Evolutionary conservation across 192 early-diverging fungal species (phyloP).

Genomic region (Spinellus fusiger): DNA sequence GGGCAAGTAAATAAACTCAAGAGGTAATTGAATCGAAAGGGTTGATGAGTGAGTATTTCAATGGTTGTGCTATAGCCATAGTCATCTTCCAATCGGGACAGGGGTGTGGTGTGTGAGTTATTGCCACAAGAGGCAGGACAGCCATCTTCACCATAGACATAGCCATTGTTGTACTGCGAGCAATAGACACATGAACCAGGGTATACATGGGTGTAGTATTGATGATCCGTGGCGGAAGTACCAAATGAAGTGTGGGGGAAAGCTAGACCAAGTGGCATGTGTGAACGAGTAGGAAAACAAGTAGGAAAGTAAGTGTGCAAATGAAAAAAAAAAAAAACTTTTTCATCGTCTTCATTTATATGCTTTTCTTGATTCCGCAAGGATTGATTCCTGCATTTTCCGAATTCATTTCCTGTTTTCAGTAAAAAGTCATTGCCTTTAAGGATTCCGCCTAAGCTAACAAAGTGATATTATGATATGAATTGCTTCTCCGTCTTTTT

Average conservation of each 20-base stretch:
- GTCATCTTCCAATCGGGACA: not conserved
- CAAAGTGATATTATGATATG: not conserved
- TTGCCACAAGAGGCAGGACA: not conserved
- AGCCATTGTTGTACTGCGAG: not conserved
- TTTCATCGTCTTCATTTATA: not conserved
- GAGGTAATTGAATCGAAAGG: conserved; percentile 23
- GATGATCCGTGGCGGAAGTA: not conserved
- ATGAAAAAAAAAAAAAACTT: not conserved
- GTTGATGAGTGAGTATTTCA: not conserved
- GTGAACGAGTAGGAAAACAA: not conserved
- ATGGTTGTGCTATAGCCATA: not conserved
- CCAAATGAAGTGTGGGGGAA: not conserved
- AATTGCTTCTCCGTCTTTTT: not conserved
- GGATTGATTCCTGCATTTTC: not conserved
- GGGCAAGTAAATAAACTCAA: conserved; percentile 27
- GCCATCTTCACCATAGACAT: not conserved
- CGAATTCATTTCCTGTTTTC: too few relatives aligned
- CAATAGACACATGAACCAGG: not conserved
- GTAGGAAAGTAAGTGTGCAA: not conserved
- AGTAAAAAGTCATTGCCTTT: not conserved
- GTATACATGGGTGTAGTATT: not conserved
- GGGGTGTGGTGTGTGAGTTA: not conserved
- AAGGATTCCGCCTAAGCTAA: not conserved
- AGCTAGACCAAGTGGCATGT: not conserved
- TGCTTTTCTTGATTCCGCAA: not conserved